Base-by-base conservation (phyloP, 2,329 filamentous ascomycete genomes). In the Laburnicola sp. region DNA sequence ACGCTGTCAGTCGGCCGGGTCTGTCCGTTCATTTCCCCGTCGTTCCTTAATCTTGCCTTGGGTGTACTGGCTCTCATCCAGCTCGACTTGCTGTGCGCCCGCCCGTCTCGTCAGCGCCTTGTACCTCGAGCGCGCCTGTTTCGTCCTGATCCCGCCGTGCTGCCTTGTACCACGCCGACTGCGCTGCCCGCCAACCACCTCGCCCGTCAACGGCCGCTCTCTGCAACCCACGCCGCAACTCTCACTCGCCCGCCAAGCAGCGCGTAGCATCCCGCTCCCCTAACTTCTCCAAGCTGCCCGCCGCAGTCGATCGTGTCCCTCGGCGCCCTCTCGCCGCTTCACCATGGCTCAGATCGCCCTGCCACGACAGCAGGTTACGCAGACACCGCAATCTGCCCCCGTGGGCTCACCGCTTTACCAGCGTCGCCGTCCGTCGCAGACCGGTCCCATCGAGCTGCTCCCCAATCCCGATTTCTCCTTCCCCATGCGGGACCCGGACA, bases 391-490 rank as follows among this genome's bases (percentile, higher is more conserved):
- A 59, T 66, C 69, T 53, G 57, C 59, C 35, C 57, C 47, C 44
- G 54, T 70, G 23, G 68, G 66, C 59, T 67, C 70, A 63, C 68
- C 68, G 57, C 70, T 73, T 50, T 72, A 71, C 59, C 64, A 71
- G 57, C 69, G 70, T 23, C 65, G 69, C 40, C 60, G 61, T 44
- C 54, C 64, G 39, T 64, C 70, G 44, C 66, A 65, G 55, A 59
- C 59, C 42, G 69, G 64, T 26, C 63, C 67, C 48, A 62, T 75
- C 38, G 76, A 80, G 54, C 73, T 79, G 57, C 60, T 76, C 25
- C 73, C 74, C 22, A 79, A 79, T 53, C 76, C 76, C 44, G 73
- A 77, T 55, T 80, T 80, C 64, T 74, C 74, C 16, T 80, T 80
- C 50, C 78, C 78, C 34, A 71, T 72, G 61, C 70, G 69, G 54